A percentile compares a stretch with the other conserved stretches of the same genome.
These are phyloP conservation scores for Boletus edulis DNA, from an alignment of 768 basidiomycete genomes.

Conservation along the genomic window DNA sequence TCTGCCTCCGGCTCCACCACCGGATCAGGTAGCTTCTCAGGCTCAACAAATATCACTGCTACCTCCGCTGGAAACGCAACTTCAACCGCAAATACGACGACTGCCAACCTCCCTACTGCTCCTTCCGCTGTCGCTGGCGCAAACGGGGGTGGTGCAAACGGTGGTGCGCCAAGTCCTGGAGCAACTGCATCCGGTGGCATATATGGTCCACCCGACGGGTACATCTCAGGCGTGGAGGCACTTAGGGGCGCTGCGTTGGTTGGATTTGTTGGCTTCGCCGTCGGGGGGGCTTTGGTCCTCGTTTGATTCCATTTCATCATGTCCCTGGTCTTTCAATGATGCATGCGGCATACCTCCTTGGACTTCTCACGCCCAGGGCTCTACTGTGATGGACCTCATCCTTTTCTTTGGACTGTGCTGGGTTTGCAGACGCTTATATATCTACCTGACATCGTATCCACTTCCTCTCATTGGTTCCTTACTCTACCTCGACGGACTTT, in stretches of 20 bases:
- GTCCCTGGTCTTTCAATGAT: constrained; percentile 2
- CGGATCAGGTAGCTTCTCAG: constrained; percentile 23
- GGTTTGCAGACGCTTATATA: constrained; percentile 18
- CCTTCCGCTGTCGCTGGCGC: constrained; percentile 51
- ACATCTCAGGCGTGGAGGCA: constrained; percentile 54
- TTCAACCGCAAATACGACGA: constrained; percentile 19
- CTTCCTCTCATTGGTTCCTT: constrained; percentile 27
- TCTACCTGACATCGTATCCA: constrained; percentile 19
- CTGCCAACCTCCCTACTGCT: constrained; percentile 49
- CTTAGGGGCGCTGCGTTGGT: constrained; percentile 47
- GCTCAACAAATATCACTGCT: constrained; percentile 16
- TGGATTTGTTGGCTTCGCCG: constrained; percentile 41
- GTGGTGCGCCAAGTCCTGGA: constrained; percentile 59
- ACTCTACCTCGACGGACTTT: constrained; percentile 23
- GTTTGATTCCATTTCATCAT: constrained; percentile 31
- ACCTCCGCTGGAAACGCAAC: constrained; percentile 30
- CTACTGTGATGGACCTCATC: constrained; percentile 13
- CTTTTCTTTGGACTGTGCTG: constrained; percentile 18
- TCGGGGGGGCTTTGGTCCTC: constrained; percentile 49
- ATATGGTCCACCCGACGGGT: constrained; percentile 68
- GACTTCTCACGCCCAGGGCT: neutral
- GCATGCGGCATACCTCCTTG: constrained; percentile 15
- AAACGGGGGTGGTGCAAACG: constrained; percentile 40
- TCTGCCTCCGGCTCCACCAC: constrained; percentile 19
- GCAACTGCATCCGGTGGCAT: constrained; percentile 40